Conservation (phyloP, 768 basidiomycete genomes). For the Leccinum incarnatum region DNA sequence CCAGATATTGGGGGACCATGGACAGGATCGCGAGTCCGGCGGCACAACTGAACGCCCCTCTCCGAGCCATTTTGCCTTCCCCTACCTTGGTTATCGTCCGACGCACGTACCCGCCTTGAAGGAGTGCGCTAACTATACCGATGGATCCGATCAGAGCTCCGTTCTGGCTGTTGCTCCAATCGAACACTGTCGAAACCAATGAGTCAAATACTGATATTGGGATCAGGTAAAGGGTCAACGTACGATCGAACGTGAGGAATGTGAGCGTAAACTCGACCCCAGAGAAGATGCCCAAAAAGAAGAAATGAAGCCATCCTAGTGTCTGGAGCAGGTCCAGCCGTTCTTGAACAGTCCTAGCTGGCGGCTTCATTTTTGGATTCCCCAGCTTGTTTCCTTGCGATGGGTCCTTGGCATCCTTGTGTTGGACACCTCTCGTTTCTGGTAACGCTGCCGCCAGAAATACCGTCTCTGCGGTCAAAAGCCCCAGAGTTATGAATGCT, state of each 20-base stretch:
- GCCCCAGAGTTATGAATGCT: slow-evolving; percentile 76
- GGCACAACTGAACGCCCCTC: slow-evolving; percentile 74
- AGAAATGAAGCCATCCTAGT: slow-evolving; percentile 71
- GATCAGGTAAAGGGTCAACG: slow-evolving; percentile 29
- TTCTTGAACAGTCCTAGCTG: slow-evolving; percentile 34
- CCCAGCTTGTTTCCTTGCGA: slow-evolving; percentile 14
- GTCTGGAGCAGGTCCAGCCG: slow-evolving; percentile 56
- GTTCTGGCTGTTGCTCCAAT: slow-evolving; percentile 88
- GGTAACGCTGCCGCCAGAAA: slow-evolving; percentile 77
- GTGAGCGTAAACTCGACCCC: slow-evolving; percentile 97
- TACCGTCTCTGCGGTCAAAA: slow-evolving; percentile 75
- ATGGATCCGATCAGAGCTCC: slow-evolving; percentile 83
- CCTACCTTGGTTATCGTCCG: slow-evolving; percentile 71
- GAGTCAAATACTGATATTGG: neutral
- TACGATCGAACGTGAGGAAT: slow-evolving; percentile 88
- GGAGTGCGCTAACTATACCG: slow-evolving; percentile 82
- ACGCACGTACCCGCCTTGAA: slow-evolving; percentile 95
- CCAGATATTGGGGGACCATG: slow-evolving; percentile 56
- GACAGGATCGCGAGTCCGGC: slow-evolving; percentile 70
- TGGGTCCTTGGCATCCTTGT: slow-evolving; percentile 13
- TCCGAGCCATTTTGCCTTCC: slow-evolving; percentile 79
- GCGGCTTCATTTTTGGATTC: slow-evolving; percentile 19
- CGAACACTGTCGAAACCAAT: slow-evolving; percentile 56
- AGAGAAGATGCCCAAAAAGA: slow-evolving; percentile 88
- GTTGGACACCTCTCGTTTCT: slow-evolving; percentile 68